Conservation (phyloP, 306 rosid genomes). For the Quercus variabilis region DNA sequence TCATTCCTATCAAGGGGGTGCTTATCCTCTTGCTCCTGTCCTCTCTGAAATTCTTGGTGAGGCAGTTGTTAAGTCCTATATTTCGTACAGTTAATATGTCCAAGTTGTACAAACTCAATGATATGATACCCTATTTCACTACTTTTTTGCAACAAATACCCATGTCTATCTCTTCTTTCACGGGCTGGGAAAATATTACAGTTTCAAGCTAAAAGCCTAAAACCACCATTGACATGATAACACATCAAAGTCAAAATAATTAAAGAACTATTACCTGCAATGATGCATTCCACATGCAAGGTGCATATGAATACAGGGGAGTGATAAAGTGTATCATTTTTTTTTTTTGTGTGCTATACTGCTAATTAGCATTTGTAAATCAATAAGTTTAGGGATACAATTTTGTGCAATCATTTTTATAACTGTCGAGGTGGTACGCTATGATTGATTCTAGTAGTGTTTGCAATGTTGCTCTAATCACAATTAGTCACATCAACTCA, state of each 20-base stretch:
- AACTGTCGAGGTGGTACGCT: accelerated
- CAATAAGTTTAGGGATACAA: no score
- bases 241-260: neutral
- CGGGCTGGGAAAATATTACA: neutral
- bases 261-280: neutral
- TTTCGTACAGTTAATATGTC: neutral
- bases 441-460: no score
- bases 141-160: neutral
- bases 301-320: neutral
- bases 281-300: neutral
- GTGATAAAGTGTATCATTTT: no score
- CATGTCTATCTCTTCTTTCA: neutral
- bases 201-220: neutral
- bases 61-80: neutral
- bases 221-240: slow-evolving; percentile 14
- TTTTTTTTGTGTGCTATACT: no score
- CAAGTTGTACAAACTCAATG: neutral
- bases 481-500: no score
- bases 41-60: neutral
- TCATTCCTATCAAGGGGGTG: neutral
- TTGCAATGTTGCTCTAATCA: no score
- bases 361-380: no score
- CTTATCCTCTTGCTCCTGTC: neutral
- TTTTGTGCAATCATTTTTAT: no score
- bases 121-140: neutral